phyloP scores from a whole-genome alignment of 768 basidiomycete genomes.

The Tulasnella sp. region DNA sequence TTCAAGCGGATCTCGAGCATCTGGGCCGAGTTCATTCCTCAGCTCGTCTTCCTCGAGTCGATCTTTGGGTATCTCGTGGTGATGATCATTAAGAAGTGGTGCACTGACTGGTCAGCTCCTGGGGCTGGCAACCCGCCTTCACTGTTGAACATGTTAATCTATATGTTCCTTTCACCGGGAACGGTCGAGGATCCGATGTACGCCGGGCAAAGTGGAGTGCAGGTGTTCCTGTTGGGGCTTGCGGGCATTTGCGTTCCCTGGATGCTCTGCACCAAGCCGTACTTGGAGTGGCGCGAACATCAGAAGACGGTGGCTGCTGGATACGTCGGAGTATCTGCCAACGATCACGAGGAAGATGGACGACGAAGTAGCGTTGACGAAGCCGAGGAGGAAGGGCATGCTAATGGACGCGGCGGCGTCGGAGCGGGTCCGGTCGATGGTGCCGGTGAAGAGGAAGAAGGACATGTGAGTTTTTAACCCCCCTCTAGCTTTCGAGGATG shows the following conservation, averaged over 20 bases:
- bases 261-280: conserved; percentile 88
- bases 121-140: conserved; percentile 58
- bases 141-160: conserved; percentile 89
- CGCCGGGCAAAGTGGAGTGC: conserved; percentile 75
- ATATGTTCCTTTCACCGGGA: conserved; percentile 91
- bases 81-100: conserved; percentile 97
- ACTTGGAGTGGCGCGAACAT: conserved; percentile 83
- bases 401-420: conserved; percentile 31
- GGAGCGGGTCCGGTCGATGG: conserved; percentile 33
- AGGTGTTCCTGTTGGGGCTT: conserved; percentile 61
- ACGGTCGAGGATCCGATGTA: conserved; percentile 65
- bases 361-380: conserved; percentile 15
- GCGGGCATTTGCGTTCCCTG: conserved; percentile 89
- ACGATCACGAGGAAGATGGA: conserved; percentile 22
- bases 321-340: conserved; percentile 45
- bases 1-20: conserved; percentile 83
- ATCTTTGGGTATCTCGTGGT: conserved; percentile 95
- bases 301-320: conserved; percentile 72
- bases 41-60: conserved; percentile 93
- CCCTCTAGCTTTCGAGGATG: conserved; percentile 16
- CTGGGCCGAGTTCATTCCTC: conserved; percentile 91
- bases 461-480: conserved; percentile 49
- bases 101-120: conserved; percentile 72
- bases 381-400: conserved; percentile 64
- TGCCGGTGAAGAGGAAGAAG: conserved; percentile 61